A percentile compares a stretch with the other conserved stretches of the same genome.
phyloP scores from a whole-genome alignment of 495 filamentous ascomycete species.

The Trichoderma erinaceum region DNA sequence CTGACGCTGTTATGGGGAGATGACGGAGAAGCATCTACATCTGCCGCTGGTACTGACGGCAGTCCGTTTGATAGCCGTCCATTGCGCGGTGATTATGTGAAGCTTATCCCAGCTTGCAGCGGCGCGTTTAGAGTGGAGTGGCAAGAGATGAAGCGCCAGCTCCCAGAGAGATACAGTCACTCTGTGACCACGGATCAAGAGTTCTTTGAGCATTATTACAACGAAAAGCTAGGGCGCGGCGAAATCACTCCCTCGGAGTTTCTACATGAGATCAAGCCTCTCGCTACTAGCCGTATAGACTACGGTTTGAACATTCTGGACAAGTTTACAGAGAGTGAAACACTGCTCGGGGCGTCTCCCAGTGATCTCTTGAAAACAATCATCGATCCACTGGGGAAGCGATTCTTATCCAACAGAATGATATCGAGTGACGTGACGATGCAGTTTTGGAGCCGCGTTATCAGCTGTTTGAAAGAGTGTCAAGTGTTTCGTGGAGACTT shows the following conservation, averaged over 20 bases:
- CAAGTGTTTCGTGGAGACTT: not conserved
- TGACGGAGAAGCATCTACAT: not conserved
- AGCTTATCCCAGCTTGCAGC: not conserved
- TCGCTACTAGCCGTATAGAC: not conserved
- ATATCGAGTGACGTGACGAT: not conserved
- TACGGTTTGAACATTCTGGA: not conserved
- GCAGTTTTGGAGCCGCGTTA: not conserved
- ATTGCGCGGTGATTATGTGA: not conserved
- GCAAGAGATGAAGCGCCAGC: not conserved
- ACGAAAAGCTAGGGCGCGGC: not conserved
- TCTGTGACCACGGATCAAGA: not conserved
- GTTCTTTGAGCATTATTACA: not conserved
- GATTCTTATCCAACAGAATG: not conserved
- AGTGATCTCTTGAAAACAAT: not conserved
- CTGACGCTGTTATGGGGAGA: not conserved
- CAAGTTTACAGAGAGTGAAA: not conserved
- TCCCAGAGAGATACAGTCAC: not conserved
- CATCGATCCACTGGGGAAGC: not conserved
- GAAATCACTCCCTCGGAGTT: not conserved
- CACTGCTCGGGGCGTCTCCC: not conserved
- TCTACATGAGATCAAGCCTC: not conserved
- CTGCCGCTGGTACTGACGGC: not conserved
- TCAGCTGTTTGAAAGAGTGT: not conserved
- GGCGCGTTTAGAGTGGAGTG: not conserved
- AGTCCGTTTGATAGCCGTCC: not conserved